These are phyloP conservation scores for Iberis amara DNA, from an alignment of 441 rosid genomes.

Conservation along the genomic window DNA sequence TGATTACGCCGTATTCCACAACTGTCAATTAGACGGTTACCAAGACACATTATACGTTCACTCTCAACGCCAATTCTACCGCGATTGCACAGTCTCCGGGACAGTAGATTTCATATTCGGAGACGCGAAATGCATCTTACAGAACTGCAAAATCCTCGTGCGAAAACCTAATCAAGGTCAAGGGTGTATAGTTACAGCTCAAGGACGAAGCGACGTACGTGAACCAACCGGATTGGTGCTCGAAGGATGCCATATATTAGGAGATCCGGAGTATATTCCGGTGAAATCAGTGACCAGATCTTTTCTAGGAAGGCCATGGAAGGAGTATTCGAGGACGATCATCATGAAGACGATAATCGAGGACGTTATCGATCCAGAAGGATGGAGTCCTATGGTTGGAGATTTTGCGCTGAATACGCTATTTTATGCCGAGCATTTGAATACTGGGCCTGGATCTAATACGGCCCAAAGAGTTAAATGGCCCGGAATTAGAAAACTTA, in stretches of 20 bases:
- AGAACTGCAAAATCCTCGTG: constrained; percentile 53
- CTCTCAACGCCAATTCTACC: constrained; percentile 72
- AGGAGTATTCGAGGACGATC: constrained; percentile 50
- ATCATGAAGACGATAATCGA: constrained; percentile 51
- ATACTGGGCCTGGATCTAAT: constrained; percentile 60
- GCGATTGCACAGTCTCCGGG: constrained; percentile 63
- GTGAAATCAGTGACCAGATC: constrained; percentile 38
- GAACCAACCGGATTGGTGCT: constrained; percentile 49
- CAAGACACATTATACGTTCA: constrained; percentile 75
- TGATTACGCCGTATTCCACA: constrained; percentile 52
- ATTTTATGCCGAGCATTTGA: constrained; percentile 46
- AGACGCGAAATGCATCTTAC: constrained; percentile 46
- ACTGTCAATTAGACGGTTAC: constrained; percentile 55
- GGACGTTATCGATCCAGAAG: constrained; percentile 51
- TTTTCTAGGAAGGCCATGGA: constrained; percentile 78
- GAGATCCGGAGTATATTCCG: constrained; percentile 35
- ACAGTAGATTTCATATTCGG: constrained; percentile 78
- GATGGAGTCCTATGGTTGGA: constrained; percentile 58
- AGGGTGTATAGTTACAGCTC: constrained; percentile 54
- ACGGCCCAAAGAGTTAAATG: constrained; percentile 43
- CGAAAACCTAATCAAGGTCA: constrained; percentile 48
- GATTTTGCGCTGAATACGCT: constrained; percentile 45
- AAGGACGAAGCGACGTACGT: constrained; percentile 43
- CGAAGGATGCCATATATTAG: constrained; percentile 56
- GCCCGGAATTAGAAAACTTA: constrained; percentile 46